These are phyloP conservation scores for Thecaphora frezii DNA, from an alignment of 1,284 basidiomycete genomes.

Conservation along the genomic window DNA sequence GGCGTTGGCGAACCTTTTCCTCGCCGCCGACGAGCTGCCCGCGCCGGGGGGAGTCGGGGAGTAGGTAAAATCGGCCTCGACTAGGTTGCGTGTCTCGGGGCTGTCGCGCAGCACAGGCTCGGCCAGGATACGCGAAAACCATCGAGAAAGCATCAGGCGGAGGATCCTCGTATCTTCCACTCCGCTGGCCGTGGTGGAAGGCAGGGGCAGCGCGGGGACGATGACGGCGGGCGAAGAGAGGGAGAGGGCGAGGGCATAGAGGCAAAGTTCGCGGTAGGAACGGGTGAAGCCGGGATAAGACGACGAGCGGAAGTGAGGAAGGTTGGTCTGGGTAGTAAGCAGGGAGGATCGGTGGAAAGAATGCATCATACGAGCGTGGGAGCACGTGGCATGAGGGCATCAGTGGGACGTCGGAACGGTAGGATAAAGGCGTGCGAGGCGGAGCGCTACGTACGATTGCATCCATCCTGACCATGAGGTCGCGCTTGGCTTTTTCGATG, in stretches of 20 bases:
- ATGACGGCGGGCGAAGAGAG: conserved; percentile 33
- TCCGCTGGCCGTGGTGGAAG: conserved; percentile 31
- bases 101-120: conserved; percentile 38
- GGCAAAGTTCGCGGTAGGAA: conserved; percentile 45
- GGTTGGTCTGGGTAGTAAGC: conserved; percentile 32
- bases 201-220: conserved; percentile 44
- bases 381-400: neutral
- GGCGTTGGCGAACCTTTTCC: conserved; percentile 38
- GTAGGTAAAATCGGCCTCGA: conserved; percentile 54
- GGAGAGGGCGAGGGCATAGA: conserved; percentile 39
- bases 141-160: conserved; percentile 35
- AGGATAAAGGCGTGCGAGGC: neutral
- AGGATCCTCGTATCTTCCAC: conserved; percentile 42
- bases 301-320: conserved; percentile 42
- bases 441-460: conserved; percentile 10
- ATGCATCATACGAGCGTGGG: neutral
- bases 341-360: too few species aligned
- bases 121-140: conserved; percentile 41
- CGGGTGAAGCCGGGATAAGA: conserved; percentile 40
- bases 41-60: conserved; percentile 35
- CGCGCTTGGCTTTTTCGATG: conserved; percentile 41
- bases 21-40: conserved; percentile 32
- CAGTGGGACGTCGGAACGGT: neutral
- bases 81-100: conserved; percentile 45
- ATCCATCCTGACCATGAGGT: conserved; percentile 38